Evolutionary conservation across 2,329 filamentous ascomycete genomes (phyloP), one percentile per base, ranked within the genome.

Genomic region (Cadophora malorum): DNA sequence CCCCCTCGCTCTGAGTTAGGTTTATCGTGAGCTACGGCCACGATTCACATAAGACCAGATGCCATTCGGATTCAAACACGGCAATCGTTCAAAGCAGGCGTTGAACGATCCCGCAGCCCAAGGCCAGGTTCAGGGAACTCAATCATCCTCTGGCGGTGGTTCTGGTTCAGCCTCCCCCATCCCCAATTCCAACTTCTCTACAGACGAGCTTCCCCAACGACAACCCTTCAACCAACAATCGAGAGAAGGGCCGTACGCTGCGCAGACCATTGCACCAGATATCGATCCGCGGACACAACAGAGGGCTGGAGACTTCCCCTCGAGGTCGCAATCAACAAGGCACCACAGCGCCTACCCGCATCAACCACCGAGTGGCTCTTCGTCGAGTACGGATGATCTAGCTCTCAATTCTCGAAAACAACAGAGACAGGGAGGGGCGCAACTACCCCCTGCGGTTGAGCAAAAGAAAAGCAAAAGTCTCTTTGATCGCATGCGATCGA

Each of bases 61-160:
- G 76, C 76, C 75, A 68, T 75, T 75, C 68, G 71, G 72, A 72
- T 72, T 76, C 69, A 69, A 72, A 58, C 63, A 67, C 50, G 76
- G 70, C 69, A 77, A 78, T 74, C 75, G 76, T 72, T 78, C 76
- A 67, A 77, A 74, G 70, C 75, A 74, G 72, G 73, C 72, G 67
- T 72, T 77, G 74, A 72, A 72, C 69, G 75, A 77, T 70, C 65
- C 70, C 25, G 55, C 59, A 35, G 59, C 33, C 19, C 69, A 67
- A 49, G 66, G 45, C 10, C 59, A 50, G 62, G 64, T 45, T 10
- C 67, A 23, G 65, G 65, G 41, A 33, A 50, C 38, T 62, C 41
- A 63, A 61, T 64, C 59, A 25, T 52, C 64, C 14, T 67, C 65
- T 38, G 65, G 66, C 47, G 59, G 63, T 47, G 61, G 64, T 47